A percentile compares a stretch with the other conserved stretches of the same genome.
Conservation (phyloP, 306 rosid species). For the Calophaca sinica region DNA sequence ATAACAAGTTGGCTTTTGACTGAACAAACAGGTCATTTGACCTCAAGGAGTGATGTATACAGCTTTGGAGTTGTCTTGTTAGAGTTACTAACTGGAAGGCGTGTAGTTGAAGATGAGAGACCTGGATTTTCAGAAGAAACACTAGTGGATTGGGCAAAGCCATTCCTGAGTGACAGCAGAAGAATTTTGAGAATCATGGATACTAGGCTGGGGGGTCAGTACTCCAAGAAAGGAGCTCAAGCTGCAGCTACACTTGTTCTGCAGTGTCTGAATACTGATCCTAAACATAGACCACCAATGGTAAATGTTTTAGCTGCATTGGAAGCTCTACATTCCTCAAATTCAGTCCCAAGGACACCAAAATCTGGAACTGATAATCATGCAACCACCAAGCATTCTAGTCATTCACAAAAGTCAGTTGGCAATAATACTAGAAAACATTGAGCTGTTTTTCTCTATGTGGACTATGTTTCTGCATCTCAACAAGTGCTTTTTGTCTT, state of each 20-base stretch:
- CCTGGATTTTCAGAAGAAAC: constrained; percentile 64
- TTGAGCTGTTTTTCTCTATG: constrained; percentile 35
- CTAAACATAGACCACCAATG: constrained; percentile 80
- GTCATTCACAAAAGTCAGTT: constrained; percentile 47
- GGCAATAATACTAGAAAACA: constrained; percentile 36
- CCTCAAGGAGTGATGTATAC: constrained; percentile 86
- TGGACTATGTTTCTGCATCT: constrained; percentile 28
- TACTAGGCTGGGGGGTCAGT: constrained; percentile 81
- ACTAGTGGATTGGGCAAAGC: constrained; percentile 89
- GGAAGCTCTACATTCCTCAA: constrained; percentile 65
- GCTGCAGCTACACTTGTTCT: constrained; percentile 76
- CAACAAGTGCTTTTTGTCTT: constrained; percentile 8
- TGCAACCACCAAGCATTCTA: constrained; percentile 49
- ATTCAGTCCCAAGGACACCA: constrained; percentile 51
- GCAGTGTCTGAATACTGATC: constrained; percentile 71
- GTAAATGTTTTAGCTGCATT: constrained; percentile 59
- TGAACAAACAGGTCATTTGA: constrained; percentile 79
- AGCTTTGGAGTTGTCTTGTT: constrained; percentile 85
- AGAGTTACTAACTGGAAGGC: constrained; percentile 80
- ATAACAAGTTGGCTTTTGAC: constrained; percentile 18
- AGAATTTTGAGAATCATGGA: constrained; percentile 86
- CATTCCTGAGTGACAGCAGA: constrained; percentile 65
- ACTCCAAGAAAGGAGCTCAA: constrained; percentile 84
- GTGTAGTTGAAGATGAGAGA: constrained; percentile 62
- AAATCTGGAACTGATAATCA: constrained; percentile 42